Base-by-base conservation (phyloP, 1,284 basidiomycete species). In the Ustilago cynodontis region DNA sequence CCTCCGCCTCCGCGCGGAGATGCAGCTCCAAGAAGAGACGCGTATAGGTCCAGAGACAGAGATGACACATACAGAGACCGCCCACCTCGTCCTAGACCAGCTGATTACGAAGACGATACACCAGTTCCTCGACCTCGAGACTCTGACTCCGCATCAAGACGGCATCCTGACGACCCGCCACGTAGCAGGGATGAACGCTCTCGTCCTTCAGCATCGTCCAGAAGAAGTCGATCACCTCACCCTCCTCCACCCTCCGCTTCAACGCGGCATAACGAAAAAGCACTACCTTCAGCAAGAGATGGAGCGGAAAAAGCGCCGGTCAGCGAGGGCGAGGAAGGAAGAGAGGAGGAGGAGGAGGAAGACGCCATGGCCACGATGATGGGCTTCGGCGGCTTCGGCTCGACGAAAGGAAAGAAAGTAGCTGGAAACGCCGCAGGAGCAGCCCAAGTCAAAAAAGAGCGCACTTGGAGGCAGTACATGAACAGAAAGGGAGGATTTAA, bases 391-490 rank as follows among this genome's bases (percentile, higher is more conserved):
- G 93, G 94, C 1, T 98, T 98, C 85, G 94, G 92, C 8, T 90
- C 91, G 0, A 97, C 95, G 0, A 97, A 98, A 43, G 78, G 84
- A 66, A 93, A 93, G 26, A 94, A 95, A 76, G 92, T 94, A 86
- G 91, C 92, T 75, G 77, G 79, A 26, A 81, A 83, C 41, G 85
- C 87, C 35, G 82, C 83, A 0, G 87, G 94, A 35, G 84, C 78
- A 2, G 90, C 90, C 1, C 87, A 91, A 61, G 88, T 97, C 80
- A 95, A 95, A 89, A 94, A 95, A 87, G 90, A 91, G 75, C 89
- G 95, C 61, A 96, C 94, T 29, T 98, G 95, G 95, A 89, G 95
- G 76, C 95, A 98, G 87, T 95, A 95, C 86, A 95, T 95, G 94
- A 95, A 95, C n/a, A 67, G 79, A 33, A 77, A 77, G 37, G 79